These are phyloP conservation scores for Scortechinia acanthostroma DNA, from an alignment of 2,329 filamentous ascomycete genomes.

Conservation along the genomic window DNA sequence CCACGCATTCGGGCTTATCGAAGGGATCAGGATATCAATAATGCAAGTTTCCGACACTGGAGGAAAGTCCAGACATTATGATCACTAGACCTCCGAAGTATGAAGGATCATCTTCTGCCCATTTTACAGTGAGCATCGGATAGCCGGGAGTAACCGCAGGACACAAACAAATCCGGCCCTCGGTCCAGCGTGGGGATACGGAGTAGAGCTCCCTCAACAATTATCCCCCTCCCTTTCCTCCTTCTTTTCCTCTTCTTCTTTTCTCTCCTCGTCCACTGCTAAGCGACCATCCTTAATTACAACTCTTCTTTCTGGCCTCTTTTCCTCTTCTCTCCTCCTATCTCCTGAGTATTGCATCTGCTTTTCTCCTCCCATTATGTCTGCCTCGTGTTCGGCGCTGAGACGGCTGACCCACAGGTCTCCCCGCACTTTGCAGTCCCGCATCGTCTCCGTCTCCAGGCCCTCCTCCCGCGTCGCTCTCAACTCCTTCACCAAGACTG, in stretches of 20 bases:
- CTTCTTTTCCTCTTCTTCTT: neutral
- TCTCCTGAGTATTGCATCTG: too few relatives aligned
- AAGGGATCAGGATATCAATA: too few relatives aligned
- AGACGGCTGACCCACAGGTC: neutral
- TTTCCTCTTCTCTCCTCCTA: neutral
- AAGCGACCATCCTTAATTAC: neutral
- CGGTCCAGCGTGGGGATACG: too few relatives aligned
- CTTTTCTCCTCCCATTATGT: neutral
- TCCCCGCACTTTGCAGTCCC: constrained; percentile 2
- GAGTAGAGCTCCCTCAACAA: too few relatives aligned
- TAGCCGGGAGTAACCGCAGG: neutral
- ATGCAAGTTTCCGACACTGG: too few relatives aligned
- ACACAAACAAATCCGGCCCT: too few relatives aligned
- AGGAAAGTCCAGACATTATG: too few relatives aligned
- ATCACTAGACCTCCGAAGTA: too few relatives aligned
- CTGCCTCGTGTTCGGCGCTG: neutral
- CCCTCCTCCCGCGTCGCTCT: neutral
- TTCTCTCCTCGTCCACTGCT: neutral
- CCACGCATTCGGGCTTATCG: too few relatives aligned
- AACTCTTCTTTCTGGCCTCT: neutral
- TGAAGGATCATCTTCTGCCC: neutral
- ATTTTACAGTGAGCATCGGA: neutral
- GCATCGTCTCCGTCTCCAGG: neutral
- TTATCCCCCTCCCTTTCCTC: neutral
- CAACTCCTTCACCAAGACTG: neutral